These are phyloP conservation scores for Mycena alexandri DNA, from an alignment of 768 basidiomycete species.

Conservation along the genomic window DNA sequence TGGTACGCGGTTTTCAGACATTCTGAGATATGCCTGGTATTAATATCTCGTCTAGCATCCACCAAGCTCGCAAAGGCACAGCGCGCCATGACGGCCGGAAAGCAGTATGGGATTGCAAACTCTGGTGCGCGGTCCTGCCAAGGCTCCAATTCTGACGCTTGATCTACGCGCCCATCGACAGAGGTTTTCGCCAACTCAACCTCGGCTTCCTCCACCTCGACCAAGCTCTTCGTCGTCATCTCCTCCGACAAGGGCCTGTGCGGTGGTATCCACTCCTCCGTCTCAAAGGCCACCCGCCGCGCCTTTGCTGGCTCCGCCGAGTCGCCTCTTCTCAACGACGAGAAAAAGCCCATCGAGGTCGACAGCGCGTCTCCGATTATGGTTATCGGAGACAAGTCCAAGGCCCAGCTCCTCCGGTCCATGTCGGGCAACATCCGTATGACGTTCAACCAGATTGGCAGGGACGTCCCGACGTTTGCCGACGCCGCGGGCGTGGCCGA, in stretches of 20 bases:
- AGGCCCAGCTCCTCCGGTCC: slow-evolving; percentile 85
- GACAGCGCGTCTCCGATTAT: slow-evolving; percentile 78
- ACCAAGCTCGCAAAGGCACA: slow-evolving; percentile 97
- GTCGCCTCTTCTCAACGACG: slow-evolving; percentile 60
- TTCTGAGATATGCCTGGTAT: not conserved
- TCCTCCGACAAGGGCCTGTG: slow-evolving; percentile 99
- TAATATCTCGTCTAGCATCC: slow-evolving; percentile 75
- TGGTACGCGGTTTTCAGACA: slow-evolving; percentile 54
- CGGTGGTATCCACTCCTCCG: slow-evolving; percentile 98
- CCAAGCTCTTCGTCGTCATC: slow-evolving; percentile 92
- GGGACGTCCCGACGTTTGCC: slow-evolving; percentile 96
- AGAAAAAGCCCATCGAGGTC: slow-evolving; percentile 56
- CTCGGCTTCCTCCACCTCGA: slow-evolving; percentile 75
- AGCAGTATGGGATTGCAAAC: slow-evolving; percentile 93
- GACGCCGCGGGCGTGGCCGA: slow-evolving; percentile 96
- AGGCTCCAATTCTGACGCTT: not conserved
- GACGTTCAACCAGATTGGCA: slow-evolving; percentile 98
- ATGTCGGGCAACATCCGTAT: slow-evolving; percentile 76
- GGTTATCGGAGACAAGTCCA: slow-evolving; percentile 97
- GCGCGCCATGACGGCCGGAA: slow-evolving; percentile 91
- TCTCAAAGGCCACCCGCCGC: slow-evolving; percentile 89
- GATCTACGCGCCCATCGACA: slow-evolving; percentile 44
- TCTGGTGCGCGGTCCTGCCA: slow-evolving; percentile 66
- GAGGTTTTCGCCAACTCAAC: slow-evolving; percentile 90
- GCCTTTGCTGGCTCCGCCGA: slow-evolving; percentile 68